These are phyloP conservation scores for Austropuccinia psidii DNA, from an alignment of 1,284 basidiomycete genomes.

Conservation along the genomic window DNA sequence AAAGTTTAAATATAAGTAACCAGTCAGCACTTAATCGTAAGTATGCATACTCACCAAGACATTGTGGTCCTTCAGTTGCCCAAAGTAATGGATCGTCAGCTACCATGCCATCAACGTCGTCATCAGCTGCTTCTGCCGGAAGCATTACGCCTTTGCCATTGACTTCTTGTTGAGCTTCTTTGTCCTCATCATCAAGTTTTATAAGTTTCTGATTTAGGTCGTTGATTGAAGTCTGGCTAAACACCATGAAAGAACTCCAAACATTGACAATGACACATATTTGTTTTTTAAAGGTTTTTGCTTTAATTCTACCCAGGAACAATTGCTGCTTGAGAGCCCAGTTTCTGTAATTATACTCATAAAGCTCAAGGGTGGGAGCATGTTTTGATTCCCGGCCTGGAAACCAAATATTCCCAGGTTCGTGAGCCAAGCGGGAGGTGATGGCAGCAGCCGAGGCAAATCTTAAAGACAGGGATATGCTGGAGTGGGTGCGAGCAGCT, in stretches of 20 bases:
- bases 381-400: too few species aligned
- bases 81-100: background rate
- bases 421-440: too few species aligned
- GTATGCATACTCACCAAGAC: background rate
- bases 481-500: too few species aligned
- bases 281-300: conserved; percentile 84
- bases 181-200: conserved; percentile 48
- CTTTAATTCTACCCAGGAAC: conserved; percentile 83
- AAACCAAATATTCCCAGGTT: too few species aligned
- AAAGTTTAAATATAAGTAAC: background rate
- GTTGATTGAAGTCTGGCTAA: conserved; percentile 69
- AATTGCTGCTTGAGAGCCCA: too few species aligned
- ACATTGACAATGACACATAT: conserved; percentile 75
- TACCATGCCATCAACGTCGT: conserved; percentile 20
- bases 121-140: background rate
- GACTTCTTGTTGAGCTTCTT: conserved; percentile 8
- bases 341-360: too few species aligned
- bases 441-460: too few species aligned
- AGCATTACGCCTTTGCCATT: background rate
- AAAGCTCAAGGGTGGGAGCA: too few species aligned
- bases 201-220: conserved; percentile 67
- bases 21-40: background rate
- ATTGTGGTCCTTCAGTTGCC: background rate
- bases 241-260: conserved; percentile 75
- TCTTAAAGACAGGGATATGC: too few species aligned